phyloP scores from a whole-genome alignment of 1,284 basidiomycete genomes.

The Cystobasidium sp. region DNA sequence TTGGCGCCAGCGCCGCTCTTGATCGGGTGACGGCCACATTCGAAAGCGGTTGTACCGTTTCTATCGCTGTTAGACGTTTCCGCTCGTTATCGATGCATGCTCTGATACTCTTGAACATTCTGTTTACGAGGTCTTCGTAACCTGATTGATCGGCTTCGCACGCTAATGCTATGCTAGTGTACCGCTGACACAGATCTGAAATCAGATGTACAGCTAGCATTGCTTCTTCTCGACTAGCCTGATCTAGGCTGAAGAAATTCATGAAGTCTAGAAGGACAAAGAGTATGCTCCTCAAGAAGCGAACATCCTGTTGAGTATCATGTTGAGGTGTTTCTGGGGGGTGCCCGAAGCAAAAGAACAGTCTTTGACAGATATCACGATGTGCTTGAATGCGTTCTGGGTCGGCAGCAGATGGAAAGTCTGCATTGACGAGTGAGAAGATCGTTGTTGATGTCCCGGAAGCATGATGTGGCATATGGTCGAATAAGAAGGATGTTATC shows the following conservation, averaged over 20 bases:
- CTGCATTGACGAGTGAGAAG: constrained; percentile 22
- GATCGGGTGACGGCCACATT: neutral
- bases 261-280: constrained; percentile 11
- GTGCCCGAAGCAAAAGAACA: constrained; percentile 21
- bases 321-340: neutral
- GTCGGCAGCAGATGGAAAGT: neutral
- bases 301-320: neutral
- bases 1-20: neutral
- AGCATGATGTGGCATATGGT: constrained; percentile 12
- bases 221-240: neutral
- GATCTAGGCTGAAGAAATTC: neutral
- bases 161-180: neutral
- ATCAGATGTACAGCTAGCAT: constrained; percentile 21
- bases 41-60: neutral
- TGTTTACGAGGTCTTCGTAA: neutral
- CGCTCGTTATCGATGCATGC: neutral
- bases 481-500: constrained; percentile 32
- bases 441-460: neutral
- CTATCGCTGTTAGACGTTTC: neutral
- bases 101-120: neutral
- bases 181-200: constrained; percentile 23
- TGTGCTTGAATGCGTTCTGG: neutral
- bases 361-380: constrained; percentile 17
- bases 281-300: constrained; percentile 13
- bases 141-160: neutral